Evolutionary conservation across 371 early-diverging fungal species (phyloP).

Genomic region (Rhizopus microsporus): DNA sequence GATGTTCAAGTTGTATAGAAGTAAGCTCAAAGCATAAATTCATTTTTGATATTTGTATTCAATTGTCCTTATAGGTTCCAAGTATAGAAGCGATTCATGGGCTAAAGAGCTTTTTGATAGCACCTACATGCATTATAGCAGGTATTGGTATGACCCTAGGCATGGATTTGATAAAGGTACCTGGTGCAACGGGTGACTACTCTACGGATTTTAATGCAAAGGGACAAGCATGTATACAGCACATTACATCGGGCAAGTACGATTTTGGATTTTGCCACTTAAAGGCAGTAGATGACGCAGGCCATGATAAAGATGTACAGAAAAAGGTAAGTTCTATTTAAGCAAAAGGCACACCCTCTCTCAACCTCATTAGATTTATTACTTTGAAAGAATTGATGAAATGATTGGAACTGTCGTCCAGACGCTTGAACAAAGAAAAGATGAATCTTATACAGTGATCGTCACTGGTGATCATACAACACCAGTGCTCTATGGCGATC

Average conservation of each 20-base stretch:
- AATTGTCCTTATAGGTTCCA: slow-evolving; percentile 22
- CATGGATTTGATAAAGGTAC: slow-evolving; percentile 44
- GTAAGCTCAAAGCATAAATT: slow-evolving; percentile 9
- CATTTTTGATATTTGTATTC: slow-evolving; percentile 6
- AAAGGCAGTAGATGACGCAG: slow-evolving; percentile 60
- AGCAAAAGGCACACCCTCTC: neutral
- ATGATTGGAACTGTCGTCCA: slow-evolving; percentile 41
- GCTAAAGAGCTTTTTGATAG: slow-evolving; percentile 49
- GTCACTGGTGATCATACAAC: slow-evolving; percentile 62
- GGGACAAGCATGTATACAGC: slow-evolving; percentile 29
- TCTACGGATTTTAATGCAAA: slow-evolving; percentile 49
- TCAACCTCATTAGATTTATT: slow-evolving; percentile 22
- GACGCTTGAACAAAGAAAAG: slow-evolving; percentile 20
- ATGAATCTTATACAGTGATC: slow-evolving; percentile 37
- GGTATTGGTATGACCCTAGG: slow-evolving; percentile 53
- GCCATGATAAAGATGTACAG: slow-evolving; percentile 43
- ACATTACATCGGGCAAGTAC: slow-evolving; percentile 22
- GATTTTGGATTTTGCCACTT: slow-evolving; percentile 58
- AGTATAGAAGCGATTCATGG: slow-evolving; percentile 45
- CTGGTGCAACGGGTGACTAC: slow-evolving; percentile 58
- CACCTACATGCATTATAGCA: slow-evolving; percentile 61
- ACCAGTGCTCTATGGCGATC: slow-evolving; percentile 50
- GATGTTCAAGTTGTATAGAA: slow-evolving; percentile 48
- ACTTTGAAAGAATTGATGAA: slow-evolving; percentile 44
- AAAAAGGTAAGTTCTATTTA: slow-evolving; percentile 30